These are phyloP conservation scores for Talaromyces proteolyticus DNA, from an alignment of 495 filamentous ascomycete genomes.

Conservation along the genomic window DNA sequence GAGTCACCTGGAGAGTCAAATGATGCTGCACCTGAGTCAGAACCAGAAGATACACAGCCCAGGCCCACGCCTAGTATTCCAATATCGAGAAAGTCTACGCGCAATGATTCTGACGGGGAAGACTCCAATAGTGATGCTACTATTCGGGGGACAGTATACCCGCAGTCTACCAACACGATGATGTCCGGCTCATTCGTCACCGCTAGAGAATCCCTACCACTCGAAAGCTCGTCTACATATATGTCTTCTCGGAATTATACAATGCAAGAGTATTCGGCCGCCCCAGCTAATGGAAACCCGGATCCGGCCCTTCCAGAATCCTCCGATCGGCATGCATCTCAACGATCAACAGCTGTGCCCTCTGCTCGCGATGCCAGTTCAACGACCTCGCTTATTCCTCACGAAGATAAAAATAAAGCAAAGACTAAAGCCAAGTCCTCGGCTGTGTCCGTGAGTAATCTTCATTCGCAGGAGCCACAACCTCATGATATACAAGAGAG, in stretches of 20 bases:
- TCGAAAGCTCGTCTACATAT: not conserved
- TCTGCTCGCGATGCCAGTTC: slow-evolving; percentile 33
- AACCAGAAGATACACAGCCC: not conserved
- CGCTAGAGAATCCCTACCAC: slow-evolving; percentile 17
- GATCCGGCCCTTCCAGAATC: not conserved
- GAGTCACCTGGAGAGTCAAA: not conserved
- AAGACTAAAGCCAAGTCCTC: slow-evolving; percentile 21
- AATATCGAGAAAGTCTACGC: not conserved
- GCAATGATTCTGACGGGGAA: not conserved
- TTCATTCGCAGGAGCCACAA: slow-evolving; percentile 30
- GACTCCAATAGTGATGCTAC: not conserved
- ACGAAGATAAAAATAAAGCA: slow-evolving; percentile 13
- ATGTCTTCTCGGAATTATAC: not conserved
- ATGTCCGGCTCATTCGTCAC: slow-evolving; percentile 26
- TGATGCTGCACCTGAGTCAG: slow-evolving; percentile 4
- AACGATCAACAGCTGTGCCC: not conserved
- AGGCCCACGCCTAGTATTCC: too few relatives aligned
- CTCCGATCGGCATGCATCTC: not conserved
- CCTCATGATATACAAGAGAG: slow-evolving; percentile 17
- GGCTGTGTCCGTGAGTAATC: slow-evolving; percentile 12
- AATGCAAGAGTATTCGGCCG: not conserved
- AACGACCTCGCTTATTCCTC: slow-evolving; percentile 27
- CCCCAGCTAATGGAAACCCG: not conserved
- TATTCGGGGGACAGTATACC: not conserved
- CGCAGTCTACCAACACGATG: not conserved